Evolutionary conservation across 768 basidiomycete genomes (phyloP), one percentile per base, ranked within the genome.

Genomic region (Termitomyces sp.): DNA sequence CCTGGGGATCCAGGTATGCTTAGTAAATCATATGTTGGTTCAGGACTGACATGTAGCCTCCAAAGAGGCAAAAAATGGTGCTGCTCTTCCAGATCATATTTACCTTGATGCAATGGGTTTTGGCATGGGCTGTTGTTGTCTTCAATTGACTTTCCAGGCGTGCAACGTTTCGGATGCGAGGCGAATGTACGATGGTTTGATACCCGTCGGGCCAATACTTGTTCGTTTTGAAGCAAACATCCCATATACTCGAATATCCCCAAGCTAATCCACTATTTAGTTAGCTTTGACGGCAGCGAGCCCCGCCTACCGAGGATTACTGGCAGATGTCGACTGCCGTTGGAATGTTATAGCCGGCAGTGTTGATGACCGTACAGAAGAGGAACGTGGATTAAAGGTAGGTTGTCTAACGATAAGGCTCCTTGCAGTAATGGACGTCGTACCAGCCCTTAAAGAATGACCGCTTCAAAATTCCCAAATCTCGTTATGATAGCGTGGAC

Each of bases 101-200:
- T 98, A 98, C 70, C 83, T 98, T 79, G 97, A 99, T 71, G 95
- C 97, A 9, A 98, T 98, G 97, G 96, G 95, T 30, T 99, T 99
- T 71, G 97, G 97, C 47, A 99, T 98, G 97, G 97, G 97, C 6
- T 98, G 96, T 64, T 96, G 93, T 67, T 98, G 97, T 72, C 79
- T 99, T 52, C 97, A 99, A 67, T 81, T 98, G 60, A 99, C 97
- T 14, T 98, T 98, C 76, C 97, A 99, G 72, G 89, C 95, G 3
- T 97, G 93, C 73, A 94, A 93, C 74, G 86, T 99, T 27, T 81
- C 83, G 33, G 95, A 99, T 70, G 95, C 97, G 12, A 81, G 93
- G 68, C 80, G 91, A 55, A 85, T 98, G 74, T 99, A 99, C 69
- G 97, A 99, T 70, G 92, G 91, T n/a, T 79, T 99, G 51, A 87